Evolutionary conservation across 805 yeast species (phyloP).

Genomic region (Ascoidea rubescens): DNA sequence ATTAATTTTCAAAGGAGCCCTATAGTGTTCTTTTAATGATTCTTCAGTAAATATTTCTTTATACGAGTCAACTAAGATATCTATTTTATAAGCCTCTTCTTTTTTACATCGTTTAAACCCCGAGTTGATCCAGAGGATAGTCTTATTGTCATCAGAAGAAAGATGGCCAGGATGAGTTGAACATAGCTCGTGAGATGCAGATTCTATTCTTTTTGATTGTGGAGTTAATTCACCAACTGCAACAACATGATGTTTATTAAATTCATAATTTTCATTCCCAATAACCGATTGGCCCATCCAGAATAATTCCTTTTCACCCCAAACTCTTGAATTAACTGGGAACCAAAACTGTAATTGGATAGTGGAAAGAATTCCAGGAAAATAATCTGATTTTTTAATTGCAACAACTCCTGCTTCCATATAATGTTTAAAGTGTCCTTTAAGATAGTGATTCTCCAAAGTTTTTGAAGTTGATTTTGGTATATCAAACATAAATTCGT

Average conservation of each 20-base stretch:
- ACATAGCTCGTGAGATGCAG: conserved; percentile 28
- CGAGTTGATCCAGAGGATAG: conserved; percentile 45
- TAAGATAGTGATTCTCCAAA: conserved; percentile 11
- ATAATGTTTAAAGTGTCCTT: conserved; percentile 20
- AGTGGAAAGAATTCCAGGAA: conserved; percentile 33
- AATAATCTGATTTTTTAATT: conserved; percentile 34
- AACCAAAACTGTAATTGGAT: conserved; percentile 24
- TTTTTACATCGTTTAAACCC: conserved; percentile 38
- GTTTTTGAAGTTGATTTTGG: conserved; percentile 9
- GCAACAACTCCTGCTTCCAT: conserved; percentile 33
- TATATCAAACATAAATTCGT: conserved; percentile 13
- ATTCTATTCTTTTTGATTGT: conserved; percentile 2
- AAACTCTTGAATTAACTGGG: conserved; percentile 31
- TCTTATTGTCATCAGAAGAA: conserved; percentile 28
- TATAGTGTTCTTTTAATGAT: conserved; percentile 19
- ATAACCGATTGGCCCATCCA: conserved; percentile 50
- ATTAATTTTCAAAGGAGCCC: conserved; percentile 24
- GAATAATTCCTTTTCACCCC: conserved; percentile 72
- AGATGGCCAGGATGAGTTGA: conserved; percentile 49
- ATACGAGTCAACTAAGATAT: conserved; percentile 17
- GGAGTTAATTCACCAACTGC: conserved; percentile 21
- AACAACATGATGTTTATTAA: conserved; percentile 23
- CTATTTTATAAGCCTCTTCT: conserved; percentile 17
- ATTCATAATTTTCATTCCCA: conserved; percentile 23
- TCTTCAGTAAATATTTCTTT: conserved; percentile 9